Base-by-base conservation (phyloP, 192 early-diverging fungal genomes). In the Coemansia sp. region DNA sequence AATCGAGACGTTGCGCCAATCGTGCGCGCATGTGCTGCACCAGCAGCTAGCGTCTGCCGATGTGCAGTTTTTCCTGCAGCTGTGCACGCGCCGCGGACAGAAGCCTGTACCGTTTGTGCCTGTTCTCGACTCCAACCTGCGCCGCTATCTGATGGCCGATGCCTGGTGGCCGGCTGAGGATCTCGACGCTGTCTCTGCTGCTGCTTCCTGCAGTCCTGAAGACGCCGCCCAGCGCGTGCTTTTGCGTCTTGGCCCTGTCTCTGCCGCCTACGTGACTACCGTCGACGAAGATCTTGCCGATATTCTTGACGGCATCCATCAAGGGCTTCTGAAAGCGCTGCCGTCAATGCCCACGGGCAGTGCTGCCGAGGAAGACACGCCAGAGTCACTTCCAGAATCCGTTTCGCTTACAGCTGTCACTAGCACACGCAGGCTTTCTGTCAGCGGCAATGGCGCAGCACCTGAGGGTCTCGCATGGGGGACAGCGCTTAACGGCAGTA, bases 81-180 rank as follows among this genome's bases (percentile, higher is more conserved):
- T 73, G 59, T 73, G 74, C 67, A 53, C 83, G 25, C 85, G 85
- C 4, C 9, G 85, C 47, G 86, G 81, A 32, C 88, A 91, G 68
- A 95, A 94, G 81, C 38, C 95, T 12, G 90, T 94, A 24, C 90
- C 96, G 25, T 98, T 94, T 82, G 91, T 98, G 38, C 92, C 94
- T 2, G 83, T 90, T 14, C 72, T 98, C 19, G 93, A 96, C 69
- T 88, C 88, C 56, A 89, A 92, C 74, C 93, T 98, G 81, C 92
- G 90, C 68, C 84, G 89, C 51, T 96, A 93, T 90, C 89, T 96
- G 83, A 92, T 95, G 86, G 90, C 90, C 86, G 94, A 96, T 68
- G 87, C 90, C 18, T 81, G 91, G 25, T 90, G 90, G 90, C 93
- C 93, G 80, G 85, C 88, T 23, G 92, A 94, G 67, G 89, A 95